Percentiles rank a stretch among this genome's conserved stretches.
phyloP scores from a whole-genome alignment of 371 early-diverging fungal genomes.

The Blastocladiella emersonii region DNA sequence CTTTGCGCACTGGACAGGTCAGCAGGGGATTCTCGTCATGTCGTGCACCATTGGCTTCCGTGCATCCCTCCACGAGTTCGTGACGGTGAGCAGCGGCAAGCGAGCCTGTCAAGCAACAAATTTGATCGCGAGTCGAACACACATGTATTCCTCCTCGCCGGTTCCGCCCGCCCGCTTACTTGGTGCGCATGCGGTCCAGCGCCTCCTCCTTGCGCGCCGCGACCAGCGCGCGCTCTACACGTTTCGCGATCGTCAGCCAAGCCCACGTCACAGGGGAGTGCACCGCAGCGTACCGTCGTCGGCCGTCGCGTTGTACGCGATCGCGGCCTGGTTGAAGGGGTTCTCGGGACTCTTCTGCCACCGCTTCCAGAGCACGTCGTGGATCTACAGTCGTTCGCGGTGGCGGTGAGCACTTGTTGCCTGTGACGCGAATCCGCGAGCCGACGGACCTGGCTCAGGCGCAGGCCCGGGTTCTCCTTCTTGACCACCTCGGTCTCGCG shows the following conservation, averaged over 20 bases:
- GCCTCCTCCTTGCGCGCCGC: slow-evolving; percentile 7
- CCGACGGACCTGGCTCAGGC: slow-evolving; percentile 23
- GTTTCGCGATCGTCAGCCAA: neutral
- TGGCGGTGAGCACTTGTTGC: neutral
- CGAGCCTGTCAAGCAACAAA: no score
- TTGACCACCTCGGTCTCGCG: slow-evolving; percentile 9
- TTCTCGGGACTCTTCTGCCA: slow-evolving; percentile 36
- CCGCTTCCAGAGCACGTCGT: slow-evolving; percentile 28
- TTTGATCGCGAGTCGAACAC: no score
- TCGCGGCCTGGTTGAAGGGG: slow-evolving; percentile 19
- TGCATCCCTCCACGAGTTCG: no score
- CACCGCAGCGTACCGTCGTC: slow-evolving; percentile 6
- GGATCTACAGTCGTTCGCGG: neutral
- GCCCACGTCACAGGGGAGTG: neutral
- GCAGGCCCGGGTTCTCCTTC: slow-evolving; percentile 25
- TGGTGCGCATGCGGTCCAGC: slow-evolving; percentile 4
- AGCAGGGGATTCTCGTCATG: no score
- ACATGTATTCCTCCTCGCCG: no score
- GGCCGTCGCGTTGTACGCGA: slow-evolving; percentile 12
- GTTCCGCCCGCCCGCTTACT: neutral
- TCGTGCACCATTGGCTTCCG: no score
- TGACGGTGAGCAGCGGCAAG: no score
- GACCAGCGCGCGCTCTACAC: neutral
- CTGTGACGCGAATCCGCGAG: neutral
- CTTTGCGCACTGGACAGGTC: no score